Base-by-base conservation (phyloP, 805 yeast species). In the Yarrowia bubula region DNA sequence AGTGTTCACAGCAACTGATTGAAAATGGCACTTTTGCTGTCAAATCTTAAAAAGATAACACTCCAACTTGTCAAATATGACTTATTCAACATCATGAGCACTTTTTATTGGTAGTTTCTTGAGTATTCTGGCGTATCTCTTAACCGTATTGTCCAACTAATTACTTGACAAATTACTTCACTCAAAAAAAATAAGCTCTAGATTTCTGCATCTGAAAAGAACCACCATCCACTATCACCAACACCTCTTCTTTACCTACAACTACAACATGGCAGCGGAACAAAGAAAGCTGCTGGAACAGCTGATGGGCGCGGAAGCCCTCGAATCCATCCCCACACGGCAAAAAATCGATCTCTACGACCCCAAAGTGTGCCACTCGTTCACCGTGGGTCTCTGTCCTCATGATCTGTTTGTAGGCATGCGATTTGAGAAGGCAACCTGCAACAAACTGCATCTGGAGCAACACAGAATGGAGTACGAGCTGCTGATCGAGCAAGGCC, bases 331-430 rank as follows among this genome's bases (percentile, higher is more conserved):
- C 66, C 69, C 65, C 66, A 71, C 61, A 65, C 71, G 48, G 66
- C 67, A 77, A 70, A 69, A 82, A 70, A 71, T 79, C 74, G 69
- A 79, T 75, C 74, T 87, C 60, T 75, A 76, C 39, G 87, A 85
- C 63, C 80, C 84, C 13, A 78, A 84, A 48, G 86, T 91, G 7
- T 92, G 98, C 75, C 89, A 88, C 73, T 80, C 89, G 17, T 92
- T 86, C 73, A 74, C 92, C n/a, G 90, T 90, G 14, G 97, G 95
- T 0, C 82, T 84, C 8, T 92, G 98, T 70, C 93, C 96, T 0
- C 87, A 89, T 73, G 97, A 92, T 68, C 74, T 92, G 53, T 89
- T 92, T 71, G 81, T 81, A 11, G 90, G 90, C 7, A 90, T 97
- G 11, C 92, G 91, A 73, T 88, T 88, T 71, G 90, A 88, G 72